Conservation (phyloP, 306 rosid species). For the Rosa chinensis region DNA sequence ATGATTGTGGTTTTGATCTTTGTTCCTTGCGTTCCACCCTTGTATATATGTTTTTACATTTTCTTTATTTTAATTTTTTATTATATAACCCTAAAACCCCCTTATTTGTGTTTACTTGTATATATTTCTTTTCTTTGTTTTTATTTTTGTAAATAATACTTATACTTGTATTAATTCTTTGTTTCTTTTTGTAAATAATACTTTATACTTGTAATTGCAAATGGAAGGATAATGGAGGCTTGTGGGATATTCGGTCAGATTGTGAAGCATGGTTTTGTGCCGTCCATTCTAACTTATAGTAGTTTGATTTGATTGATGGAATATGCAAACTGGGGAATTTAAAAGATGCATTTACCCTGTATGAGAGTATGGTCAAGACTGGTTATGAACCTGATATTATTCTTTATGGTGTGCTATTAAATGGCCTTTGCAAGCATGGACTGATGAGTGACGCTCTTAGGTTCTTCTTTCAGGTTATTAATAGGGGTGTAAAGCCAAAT, state of each 20-base stretch:
- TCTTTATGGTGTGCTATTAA: conserved; percentile 20
- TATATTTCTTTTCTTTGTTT: too few species aligned
- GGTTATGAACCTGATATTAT: conserved; percentile 30
- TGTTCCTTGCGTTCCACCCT: too few species aligned
- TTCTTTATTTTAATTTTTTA: too few species aligned
- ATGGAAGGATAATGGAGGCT: conserved; percentile 15
- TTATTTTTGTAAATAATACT: too few species aligned
- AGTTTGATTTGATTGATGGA: conserved; percentile 35
- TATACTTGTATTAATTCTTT: too few species aligned
- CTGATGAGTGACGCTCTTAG: conserved; percentile 27
- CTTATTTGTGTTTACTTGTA: too few species aligned
- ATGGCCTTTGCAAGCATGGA: conserved; percentile 34
- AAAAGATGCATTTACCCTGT: conserved; percentile 25
- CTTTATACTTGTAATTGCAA: too few species aligned
- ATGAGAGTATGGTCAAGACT: conserved; percentile 11
- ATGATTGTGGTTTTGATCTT: too few species aligned
- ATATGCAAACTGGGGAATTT: conserved; percentile 27
- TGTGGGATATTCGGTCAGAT: conserved; percentile 29
- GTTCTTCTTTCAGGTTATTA: conserved; percentile 31
- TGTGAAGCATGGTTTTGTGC: conserved; percentile 23
- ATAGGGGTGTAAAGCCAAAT: conserved; percentile 27
- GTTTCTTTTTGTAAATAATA: too few species aligned
- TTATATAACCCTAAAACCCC: too few species aligned
- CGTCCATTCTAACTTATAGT: conserved; percentile 27
- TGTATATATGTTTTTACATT: too few species aligned